Base-by-base conservation (phyloP, 2,329 filamentous ascomycete genomes). In the Verticillium isaacii region DNA sequence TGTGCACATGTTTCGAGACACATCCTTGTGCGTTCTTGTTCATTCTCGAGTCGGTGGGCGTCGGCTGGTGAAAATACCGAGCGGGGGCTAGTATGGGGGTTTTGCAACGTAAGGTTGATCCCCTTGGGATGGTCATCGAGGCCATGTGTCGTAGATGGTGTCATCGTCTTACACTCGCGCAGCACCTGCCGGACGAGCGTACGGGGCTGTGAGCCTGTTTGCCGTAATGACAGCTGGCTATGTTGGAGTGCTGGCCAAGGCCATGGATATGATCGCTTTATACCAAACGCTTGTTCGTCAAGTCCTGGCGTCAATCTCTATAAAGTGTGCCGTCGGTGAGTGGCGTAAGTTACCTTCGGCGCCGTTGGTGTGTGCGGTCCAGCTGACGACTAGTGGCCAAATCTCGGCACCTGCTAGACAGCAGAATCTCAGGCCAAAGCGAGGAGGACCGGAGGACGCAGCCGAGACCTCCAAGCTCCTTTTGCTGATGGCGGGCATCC, bases 221-320 rank as follows among this genome's bases (percentile, higher is more conserved):
- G 41, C n/a, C 7, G 41, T 25, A 25, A 19, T 25, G 25, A 11
- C n/a, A 50, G 41, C 41, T 60, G 12, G 11, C 61, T 39, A 14
- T 60, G 32, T 52, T n/a, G 36, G 60, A 60, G 39, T 39, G 39
- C 34, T 57, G 32, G 37, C 36, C 34, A 25, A 25, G 1, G 59
- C 17, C 54, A 60, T 55, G 60, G 57, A 58, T 57, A 60, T 32
- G 19, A 19, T 63, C 11, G n/a, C 58, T 52, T 63, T 63, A 59
- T 63, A 61, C 19, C 61, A 59, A 14, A 50, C 37, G 36, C 59
- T 61, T 61, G 19, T 32, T 58, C 1, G 39, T 56, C 11, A 61
- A 61, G 17, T 56, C 56, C 5, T 19, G 2, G 29, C 60, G 58
- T 15, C 59, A 57, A 54, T 59, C 29, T 63, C 32, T 45, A 57